Evolutionary conservation across 2,329 filamentous ascomycete genomes (phyloP).

Genomic region (Fusarium virguliforme): DNA sequence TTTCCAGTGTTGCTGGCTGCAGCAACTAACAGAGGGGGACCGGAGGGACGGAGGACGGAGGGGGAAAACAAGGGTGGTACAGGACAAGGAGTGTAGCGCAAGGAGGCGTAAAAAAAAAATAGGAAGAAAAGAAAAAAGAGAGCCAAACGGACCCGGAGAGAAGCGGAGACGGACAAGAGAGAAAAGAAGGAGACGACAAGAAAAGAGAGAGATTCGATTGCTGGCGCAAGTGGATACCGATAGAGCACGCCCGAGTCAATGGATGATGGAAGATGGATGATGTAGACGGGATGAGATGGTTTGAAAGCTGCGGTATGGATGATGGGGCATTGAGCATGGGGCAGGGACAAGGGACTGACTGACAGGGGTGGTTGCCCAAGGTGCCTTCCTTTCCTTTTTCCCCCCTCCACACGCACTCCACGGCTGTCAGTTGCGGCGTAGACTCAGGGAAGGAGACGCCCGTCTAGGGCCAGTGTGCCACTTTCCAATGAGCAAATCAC

Average conservation of each 20-base stretch:
- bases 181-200: constrained; percentile 2
- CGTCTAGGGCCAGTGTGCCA: constrained; percentile 18
- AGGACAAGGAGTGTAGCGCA: constrained; percentile 40
- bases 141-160: constrained; percentile 29
- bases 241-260: constrained; percentile 24
- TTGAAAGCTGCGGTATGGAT: constrained; percentile 33
- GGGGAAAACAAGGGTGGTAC: constrained; percentile 41
- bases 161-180: constrained; percentile 28
- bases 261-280: constrained; percentile 39
- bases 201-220: constrained; percentile 18
- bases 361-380: constrained; percentile 29
- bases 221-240: constrained; percentile 15
- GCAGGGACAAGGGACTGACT: constrained; percentile 47
- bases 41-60: constrained; percentile 21
- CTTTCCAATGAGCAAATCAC: background rate
- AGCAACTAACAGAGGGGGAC: constrained; percentile 32
- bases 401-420: constrained; percentile 31
- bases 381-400: constrained; percentile 33
- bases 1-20: constrained; percentile 37
- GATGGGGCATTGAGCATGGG: constrained; percentile 50
- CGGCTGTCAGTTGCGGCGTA: constrained; percentile 47
- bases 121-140: constrained; percentile 5
- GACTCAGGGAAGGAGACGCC: constrained; percentile 15
- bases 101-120: constrained; percentile 25
- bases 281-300: constrained; percentile 38